phyloP scores from a whole-genome alignment of 441 rosid genomes.

The Jatropha multifida region DNA sequence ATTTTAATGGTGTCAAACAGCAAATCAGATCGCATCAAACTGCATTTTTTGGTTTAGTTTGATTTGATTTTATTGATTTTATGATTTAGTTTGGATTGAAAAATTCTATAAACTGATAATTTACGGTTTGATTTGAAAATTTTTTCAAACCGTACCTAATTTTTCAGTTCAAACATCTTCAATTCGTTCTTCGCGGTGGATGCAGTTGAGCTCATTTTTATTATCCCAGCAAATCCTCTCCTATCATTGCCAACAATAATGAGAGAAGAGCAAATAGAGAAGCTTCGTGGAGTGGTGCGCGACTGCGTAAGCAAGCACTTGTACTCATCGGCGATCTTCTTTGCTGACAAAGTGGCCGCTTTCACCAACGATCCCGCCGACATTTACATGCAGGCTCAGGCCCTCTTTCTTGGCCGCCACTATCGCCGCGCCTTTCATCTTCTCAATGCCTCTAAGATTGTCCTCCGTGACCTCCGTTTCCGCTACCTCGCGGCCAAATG shows the following conservation, averaged over 20 bases:
- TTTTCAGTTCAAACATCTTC: neutral
- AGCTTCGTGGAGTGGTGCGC: constrained; percentile 85
- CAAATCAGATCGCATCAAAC: too few relatives aligned
- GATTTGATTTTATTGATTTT: too few relatives aligned
- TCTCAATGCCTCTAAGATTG: constrained; percentile 83
- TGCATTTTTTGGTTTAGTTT: too few relatives aligned
- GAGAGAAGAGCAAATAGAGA: constrained; percentile 87
- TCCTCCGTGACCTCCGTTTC: constrained; percentile 88
- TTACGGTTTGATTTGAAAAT: too few relatives aligned
- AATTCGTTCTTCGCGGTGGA: too few relatives aligned
- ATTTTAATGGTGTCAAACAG: too few relatives aligned
- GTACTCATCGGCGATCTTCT: constrained; percentile 93
- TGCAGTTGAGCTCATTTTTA: too few relatives aligned
- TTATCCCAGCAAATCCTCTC: neutral
- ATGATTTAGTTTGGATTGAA: too few relatives aligned
- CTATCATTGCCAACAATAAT: constrained; percentile 25
- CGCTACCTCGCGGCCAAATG: constrained; percentile 97
- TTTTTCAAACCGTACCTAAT: too few relatives aligned
- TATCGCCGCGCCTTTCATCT: constrained; percentile 95
- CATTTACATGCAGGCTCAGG: constrained; percentile 94
- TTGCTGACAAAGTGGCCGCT: constrained; percentile 89
- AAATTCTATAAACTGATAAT: too few relatives aligned
- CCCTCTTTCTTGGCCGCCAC: constrained; percentile 90
- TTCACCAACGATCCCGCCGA: constrained; percentile 82
- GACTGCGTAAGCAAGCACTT: constrained; percentile 96